Evolutionary conservation across 495 filamentous ascomycete genomes (phyloP), one percentile per base, ranked within the genome.

Genomic region (Cudoniella acicularis): DNA sequence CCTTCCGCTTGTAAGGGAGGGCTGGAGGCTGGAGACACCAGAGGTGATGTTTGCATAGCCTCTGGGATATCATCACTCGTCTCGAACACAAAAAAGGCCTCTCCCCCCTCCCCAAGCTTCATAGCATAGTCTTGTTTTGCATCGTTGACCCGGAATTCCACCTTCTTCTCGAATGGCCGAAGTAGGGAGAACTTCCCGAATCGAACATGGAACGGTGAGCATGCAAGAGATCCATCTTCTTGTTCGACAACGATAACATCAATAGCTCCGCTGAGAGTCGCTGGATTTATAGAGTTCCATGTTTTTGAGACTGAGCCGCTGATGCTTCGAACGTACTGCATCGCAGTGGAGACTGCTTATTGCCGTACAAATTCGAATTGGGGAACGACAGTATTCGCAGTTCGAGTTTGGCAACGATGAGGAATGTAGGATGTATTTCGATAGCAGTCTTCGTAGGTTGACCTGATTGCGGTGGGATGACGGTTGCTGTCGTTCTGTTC

Each of bases 211-310:
- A 99, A 99, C 24, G 94, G 94, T 16, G 94, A 97, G 73, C 94
- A 99, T 56, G 87, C 87, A 8, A 86, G 70, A 67, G 70, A 77
- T 80, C 92, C 94, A 83, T 98, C 93, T 70, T 95, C 90, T 61
- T 96, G 93, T 70, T 98, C 91, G 48, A 99, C 93, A 25, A 99
- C 95, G 63, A 99, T 96, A 57, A 99, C 94, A 76, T 99, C 94
- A 73, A 99, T 97, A 63, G 94, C 94, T 61, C 94, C 95, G 74
- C 91, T 96, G 52, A 98, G 79, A 20, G 94, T 99, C 24, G 94
- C 92, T 36, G 95, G 94, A 72, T 99, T 99, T 78, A 99, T 97
- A 4, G 91, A 96, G 72, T 98, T 98, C 94, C 94, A 99, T 69
- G 94, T 94, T 77, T 95, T 96, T 40, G 91, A 96, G 64, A 98